Conservation (phyloP, 306 rosid species). For the peach (Prunus persica) region DNA sequence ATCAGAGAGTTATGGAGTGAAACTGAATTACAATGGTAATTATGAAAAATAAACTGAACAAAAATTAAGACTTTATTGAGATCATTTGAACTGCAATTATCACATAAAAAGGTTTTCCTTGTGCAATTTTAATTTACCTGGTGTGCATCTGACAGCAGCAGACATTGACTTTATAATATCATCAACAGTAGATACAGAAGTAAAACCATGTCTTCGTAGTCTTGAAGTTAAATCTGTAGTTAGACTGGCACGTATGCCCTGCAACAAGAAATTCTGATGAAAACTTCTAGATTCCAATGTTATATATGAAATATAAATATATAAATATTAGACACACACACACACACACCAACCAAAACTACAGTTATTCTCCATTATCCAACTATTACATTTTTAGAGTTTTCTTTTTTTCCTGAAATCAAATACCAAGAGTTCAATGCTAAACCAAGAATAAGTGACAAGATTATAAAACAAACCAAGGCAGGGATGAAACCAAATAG, state of each 20-base stretch:
- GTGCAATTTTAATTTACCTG: constrained; percentile 35
- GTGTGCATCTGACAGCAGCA: constrained; percentile 40
- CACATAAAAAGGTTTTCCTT: neutral
- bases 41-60: neutral
- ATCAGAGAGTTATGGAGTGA: neutral
- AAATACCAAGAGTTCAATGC: neutral
- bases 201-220: constrained; percentile 41
- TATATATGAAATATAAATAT: neutral
- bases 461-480: neutral
- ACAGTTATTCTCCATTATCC: neutral
- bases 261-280: constrained; percentile 10
- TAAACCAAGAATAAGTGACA: neutral
- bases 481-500: neutral
- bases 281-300: neutral
- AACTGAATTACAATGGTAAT: neutral
- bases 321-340: neutral
- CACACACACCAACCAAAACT: neutral
- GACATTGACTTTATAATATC: constrained; percentile 32
- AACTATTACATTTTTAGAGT: neutral
- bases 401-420: neutral
- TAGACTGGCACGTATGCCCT: constrained; percentile 48
- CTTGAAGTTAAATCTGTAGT: constrained; percentile 39
- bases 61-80: neutral
- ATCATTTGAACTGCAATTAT: neutral
- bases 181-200: constrained; percentile 30